These are phyloP conservation scores for Exophiala sp. DNA, from an alignment of 2,329 filamentous ascomycete species.

Conservation along the genomic window DNA sequence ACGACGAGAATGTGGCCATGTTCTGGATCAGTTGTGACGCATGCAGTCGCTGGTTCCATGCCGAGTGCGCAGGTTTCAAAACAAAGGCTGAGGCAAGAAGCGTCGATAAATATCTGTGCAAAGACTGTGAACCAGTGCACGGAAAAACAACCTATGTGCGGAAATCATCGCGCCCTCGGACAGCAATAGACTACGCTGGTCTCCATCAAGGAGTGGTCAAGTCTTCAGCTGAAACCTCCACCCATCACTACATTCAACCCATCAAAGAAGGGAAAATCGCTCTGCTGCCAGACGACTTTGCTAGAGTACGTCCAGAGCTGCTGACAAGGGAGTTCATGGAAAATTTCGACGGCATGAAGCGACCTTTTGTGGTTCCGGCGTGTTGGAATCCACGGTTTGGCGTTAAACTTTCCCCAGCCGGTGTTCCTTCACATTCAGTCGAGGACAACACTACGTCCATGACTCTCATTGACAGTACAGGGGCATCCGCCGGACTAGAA, in stretches of 20 bases:
- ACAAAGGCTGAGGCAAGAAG: conserved; percentile 58
- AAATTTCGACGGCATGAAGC: conserved; percentile 56
- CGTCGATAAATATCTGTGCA: conserved; percentile 63
- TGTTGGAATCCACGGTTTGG: conserved; percentile 50
- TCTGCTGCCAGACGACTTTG: conserved; percentile 57
- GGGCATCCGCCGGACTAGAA: conserved; percentile 1
- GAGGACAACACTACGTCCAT: background rate
- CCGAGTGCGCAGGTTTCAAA: conserved; percentile 60
- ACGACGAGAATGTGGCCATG: conserved; percentile 46
- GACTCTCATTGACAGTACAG: conserved; percentile 10
- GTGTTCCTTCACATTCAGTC: background rate
- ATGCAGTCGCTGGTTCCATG: conserved; percentile 64
- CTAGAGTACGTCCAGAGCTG: conserved; percentile 58
- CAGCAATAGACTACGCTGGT: conserved; percentile 62
- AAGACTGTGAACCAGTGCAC: conserved; percentile 52
- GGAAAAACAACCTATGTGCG: conserved; percentile 62
- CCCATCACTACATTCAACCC: conserved; percentile 63
- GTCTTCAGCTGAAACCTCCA: conserved; percentile 57
- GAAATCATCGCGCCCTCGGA: conserved; percentile 59
- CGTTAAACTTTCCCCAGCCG: background rate
- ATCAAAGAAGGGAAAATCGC: conserved; percentile 60
- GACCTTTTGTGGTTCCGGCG: conserved; percentile 62
- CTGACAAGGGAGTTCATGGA: conserved; percentile 60
- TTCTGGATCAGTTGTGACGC: conserved; percentile 62
- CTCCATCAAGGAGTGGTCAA: conserved; percentile 61